Evolutionary conservation across 1,284 basidiomycete species (phyloP).

Genomic region (Ceratobasidium sp.): DNA sequence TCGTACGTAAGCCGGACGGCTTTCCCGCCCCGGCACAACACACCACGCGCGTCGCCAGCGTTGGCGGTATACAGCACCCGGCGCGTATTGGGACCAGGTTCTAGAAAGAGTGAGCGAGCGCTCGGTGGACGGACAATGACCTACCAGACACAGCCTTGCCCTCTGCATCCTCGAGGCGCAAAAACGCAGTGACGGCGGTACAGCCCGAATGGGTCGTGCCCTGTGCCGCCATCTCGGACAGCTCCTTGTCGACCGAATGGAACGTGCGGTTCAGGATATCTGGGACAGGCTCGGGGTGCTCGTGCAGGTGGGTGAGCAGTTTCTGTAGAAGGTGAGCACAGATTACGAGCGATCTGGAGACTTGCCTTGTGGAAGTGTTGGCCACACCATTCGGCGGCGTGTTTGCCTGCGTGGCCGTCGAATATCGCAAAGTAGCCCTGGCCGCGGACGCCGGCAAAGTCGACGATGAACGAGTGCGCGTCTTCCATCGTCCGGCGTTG

Average conservation of each 20-base stretch:
- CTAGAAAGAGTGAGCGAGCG: background rate
- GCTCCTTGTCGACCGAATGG: slow-evolving; percentile 83
- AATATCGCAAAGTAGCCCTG: slow-evolving; percentile 99
- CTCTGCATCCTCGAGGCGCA: slow-evolving; percentile 86
- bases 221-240: slow-evolving; percentile 82
- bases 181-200: slow-evolving; percentile 96
- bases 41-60: slow-evolving; percentile 91
- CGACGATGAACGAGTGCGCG: slow-evolving; percentile 93
- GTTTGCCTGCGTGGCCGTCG: slow-evolving; percentile 98
- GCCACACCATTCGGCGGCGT: slow-evolving; percentile 99
- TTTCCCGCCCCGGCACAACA: slow-evolving; percentile 86
- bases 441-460: slow-evolving; percentile 87
- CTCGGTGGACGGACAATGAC: background rate
- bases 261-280: slow-evolving; percentile 94
- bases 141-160: slow-evolving; percentile 54
- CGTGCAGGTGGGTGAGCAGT: slow-evolving; percentile 58
- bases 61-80: slow-evolving; percentile 96
- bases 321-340: slow-evolving; percentile 39
- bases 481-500: slow-evolving; percentile 97
- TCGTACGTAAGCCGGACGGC: slow-evolving; percentile 97
- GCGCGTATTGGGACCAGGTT: slow-evolving; percentile 49
- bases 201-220: slow-evolving; percentile 96
- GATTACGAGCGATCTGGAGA: background rate
- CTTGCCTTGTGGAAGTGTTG: slow-evolving; percentile 91
- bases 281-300: slow-evolving; percentile 65